Evolutionary conservation across 768 basidiomycete species (phyloP).

Genomic region (Termitomyces heimii): DNA sequence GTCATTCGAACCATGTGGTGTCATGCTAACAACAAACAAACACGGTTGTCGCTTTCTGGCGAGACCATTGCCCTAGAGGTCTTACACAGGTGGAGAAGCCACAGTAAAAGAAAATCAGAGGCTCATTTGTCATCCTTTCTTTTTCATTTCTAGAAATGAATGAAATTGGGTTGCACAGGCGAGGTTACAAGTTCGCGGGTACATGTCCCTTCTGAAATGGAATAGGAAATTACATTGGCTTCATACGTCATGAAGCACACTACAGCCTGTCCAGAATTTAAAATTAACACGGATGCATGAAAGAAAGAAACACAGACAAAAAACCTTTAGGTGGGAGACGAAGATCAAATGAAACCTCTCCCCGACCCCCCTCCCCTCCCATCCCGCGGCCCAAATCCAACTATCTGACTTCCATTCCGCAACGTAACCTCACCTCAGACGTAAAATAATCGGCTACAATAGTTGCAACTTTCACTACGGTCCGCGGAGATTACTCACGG

Average conservation of each 20-base stretch:
- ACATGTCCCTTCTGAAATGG: constrained; percentile 1
- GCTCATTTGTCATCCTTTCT: not conserved
- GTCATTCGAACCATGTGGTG: not conserved
- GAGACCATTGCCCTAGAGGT: too few relatives aligned
- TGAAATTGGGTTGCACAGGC: not conserved
- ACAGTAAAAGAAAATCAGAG: too few relatives aligned
- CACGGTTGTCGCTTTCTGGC: not conserved
- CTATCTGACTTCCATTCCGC: not conserved
- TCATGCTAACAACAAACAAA: not conserved
- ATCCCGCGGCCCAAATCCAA: not conserved
- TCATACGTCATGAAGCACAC: not conserved
- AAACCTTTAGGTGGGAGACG: not conserved
- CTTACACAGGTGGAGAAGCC: too few relatives aligned
- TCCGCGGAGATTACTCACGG: not conserved
- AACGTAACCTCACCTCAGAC: not conserved
- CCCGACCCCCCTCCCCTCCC: too few relatives aligned
- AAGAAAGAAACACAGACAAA: not conserved
- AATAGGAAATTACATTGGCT: not conserved
- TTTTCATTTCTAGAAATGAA: not conserved
- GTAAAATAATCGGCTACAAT: not conserved
- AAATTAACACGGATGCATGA: too few relatives aligned
- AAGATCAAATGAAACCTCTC: too few relatives aligned
- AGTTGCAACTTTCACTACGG: not conserved
- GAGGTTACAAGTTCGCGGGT: not conserved
- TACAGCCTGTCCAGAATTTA: too few relatives aligned